Evolutionary conservation across 2,329 filamentous ascomycete genomes (phyloP).

Genomic region (Westerdykella aurantiaca): DNA sequence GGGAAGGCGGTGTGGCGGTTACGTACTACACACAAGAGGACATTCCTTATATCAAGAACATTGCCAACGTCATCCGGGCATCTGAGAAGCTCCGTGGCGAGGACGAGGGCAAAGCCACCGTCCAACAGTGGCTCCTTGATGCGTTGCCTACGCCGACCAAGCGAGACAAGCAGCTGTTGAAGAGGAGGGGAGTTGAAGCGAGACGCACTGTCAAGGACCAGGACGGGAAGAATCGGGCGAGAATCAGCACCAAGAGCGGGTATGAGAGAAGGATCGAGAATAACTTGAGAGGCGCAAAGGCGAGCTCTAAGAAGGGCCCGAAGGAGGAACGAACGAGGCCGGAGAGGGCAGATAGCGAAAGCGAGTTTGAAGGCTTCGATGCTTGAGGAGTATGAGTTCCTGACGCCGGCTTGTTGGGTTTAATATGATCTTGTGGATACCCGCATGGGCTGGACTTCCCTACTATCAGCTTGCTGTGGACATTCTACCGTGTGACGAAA

Average conservation of each 20-base stretch:
- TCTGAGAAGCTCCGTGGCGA: slow-evolving; percentile 64
- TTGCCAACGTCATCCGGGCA: slow-evolving; percentile 85
- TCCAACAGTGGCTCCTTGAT: slow-evolving; percentile 70
- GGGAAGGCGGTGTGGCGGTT: slow-evolving; percentile 80
- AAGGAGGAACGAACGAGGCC: slow-evolving; percentile 11
- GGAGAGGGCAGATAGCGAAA: slow-evolving; percentile 15
- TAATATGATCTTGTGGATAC: no score
- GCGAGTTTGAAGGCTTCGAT: slow-evolving; percentile 42
- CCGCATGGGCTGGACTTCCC: no score
- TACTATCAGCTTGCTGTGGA: no score
- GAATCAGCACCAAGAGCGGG: slow-evolving; percentile 78
- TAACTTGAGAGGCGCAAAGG: slow-evolving; percentile 52
- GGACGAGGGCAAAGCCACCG: slow-evolving; percentile 41
- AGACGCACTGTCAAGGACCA: slow-evolving; percentile 43
- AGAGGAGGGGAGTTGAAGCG: slow-evolving; percentile 73
- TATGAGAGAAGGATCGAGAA: slow-evolving; percentile 66
- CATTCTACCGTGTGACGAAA: no score
- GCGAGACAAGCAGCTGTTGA: slow-evolving; percentile 75
- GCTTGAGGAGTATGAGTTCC: slow-evolving; percentile 4
- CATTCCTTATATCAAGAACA: slow-evolving; percentile 79
- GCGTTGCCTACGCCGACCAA: slow-evolving; percentile 79
- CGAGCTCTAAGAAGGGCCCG: slow-evolving; percentile 29
- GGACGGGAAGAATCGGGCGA: slow-evolving; percentile 34
- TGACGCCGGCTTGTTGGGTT: no score
- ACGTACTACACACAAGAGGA: slow-evolving; percentile 97